Evolutionary conservation across 164 flowering plant species (phyloP), one percentile per base, ranked within the genome.

Genomic region (Nelumbo lutea): DNA sequence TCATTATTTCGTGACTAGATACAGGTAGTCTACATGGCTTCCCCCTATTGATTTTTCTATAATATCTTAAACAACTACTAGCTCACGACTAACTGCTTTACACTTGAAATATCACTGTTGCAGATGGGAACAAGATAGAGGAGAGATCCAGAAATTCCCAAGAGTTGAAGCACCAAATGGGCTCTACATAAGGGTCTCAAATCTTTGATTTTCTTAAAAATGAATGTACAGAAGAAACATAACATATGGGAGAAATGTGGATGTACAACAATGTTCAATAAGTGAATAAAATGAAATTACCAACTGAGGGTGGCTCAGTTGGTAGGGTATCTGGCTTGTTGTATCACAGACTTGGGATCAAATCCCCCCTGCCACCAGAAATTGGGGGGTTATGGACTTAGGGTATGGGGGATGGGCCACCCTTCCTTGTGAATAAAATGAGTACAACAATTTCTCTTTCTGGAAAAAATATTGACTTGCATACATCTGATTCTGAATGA

Each of bases 1-100:
- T 68, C 97, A 93, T 73, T 87, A 93, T 79, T 86, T 93, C 73
- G 85, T 93, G 40, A 89, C 97, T 11, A 80, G 80, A 80, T 93
- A 90, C 84, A 87, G 96, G 97, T 89, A 8, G 11, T 9, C 53
- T 50, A 50, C 53, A 50, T 6, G 8, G 53, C 11, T 50, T 50
- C 1, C 9, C 53, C 53, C 4, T 46, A 46, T 46, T 27, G 7
- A 4, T 46, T 46, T 46, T 7, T 46, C 48, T 46, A 7, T 46
- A 46, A 46, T 7, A 4, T 46, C 48, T 4, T 7, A 46, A 46
- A 4, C 48, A 4, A 46, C 7, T 4, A 46, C 1, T 4, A 46
- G 7, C 7, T 46, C 48, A 46, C 7, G 1, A 4, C 48, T 27
- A 27, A 27, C 27, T 27, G 27, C 27, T 27, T 27, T 68, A 42